phyloP scores from a whole-genome alignment of 2,329 filamentous ascomycete genomes.

The Chrysoporthe puriensis region DNA sequence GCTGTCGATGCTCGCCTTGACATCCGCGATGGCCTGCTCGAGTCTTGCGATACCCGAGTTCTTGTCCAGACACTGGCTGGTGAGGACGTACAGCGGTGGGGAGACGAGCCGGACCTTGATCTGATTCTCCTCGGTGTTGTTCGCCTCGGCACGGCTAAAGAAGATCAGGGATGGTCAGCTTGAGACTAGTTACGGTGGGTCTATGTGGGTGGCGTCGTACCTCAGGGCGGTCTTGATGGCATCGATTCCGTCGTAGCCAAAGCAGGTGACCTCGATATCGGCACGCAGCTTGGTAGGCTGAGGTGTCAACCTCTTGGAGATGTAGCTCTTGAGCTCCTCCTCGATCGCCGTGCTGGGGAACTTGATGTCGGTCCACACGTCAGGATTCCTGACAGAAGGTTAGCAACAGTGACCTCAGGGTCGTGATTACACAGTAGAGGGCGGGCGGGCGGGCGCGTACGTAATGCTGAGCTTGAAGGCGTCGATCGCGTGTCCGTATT shows the following conservation, averaged over 20 bases:
- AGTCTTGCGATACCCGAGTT: constrained; percentile 79
- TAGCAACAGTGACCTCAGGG: neutral
- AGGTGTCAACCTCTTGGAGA: constrained; percentile 93
- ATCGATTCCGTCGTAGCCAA: constrained; percentile 96
- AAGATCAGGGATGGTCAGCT: neutral
- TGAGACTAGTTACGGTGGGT: neutral
- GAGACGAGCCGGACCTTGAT: constrained; percentile 99
- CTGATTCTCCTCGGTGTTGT: constrained; percentile 89
- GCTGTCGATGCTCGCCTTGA: constrained; percentile 76
- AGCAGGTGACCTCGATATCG: constrained; percentile 95
- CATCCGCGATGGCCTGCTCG: constrained; percentile 87
- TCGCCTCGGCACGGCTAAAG: constrained; percentile 72
- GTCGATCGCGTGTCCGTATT: constrained; percentile 94
- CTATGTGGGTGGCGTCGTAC: constrained; percentile 38
- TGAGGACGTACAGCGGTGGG: constrained; percentile 94
- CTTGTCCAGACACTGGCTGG: constrained; percentile 95
- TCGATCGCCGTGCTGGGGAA: constrained; percentile 86
- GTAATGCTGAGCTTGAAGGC: constrained; percentile 99
- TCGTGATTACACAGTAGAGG: neutral
- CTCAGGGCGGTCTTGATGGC: constrained; percentile 93
- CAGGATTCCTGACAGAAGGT: constrained; percentile 70
- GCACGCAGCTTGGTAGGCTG: constrained; percentile 99
- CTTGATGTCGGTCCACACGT: constrained; percentile 90
- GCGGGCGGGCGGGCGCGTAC: constrained; percentile 46
- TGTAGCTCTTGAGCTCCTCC: constrained; percentile 92